These are phyloP conservation scores for Populus ilicifolia DNA, from an alignment of 345 rosid species.

Conservation along the genomic window DNA sequence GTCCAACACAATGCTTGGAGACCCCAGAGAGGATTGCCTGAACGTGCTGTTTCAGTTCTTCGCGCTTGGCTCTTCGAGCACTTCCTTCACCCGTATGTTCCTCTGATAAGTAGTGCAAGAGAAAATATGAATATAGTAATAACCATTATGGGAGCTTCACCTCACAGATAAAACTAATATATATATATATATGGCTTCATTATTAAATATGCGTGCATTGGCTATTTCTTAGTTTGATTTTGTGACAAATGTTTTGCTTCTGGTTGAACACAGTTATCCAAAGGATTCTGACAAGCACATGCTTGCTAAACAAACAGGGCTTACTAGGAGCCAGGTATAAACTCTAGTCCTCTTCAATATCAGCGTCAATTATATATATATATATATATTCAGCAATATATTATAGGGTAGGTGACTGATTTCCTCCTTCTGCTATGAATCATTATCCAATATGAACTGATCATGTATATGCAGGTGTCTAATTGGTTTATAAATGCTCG, in stretches of 20 bases:
- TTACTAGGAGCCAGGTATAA: conserved; percentile 71
- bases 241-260: neutral
- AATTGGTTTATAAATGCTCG: conserved; percentile 84
- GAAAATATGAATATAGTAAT: neutral
- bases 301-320: conserved; percentile 84
- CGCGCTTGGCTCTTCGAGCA: conserved; percentile 89
- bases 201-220: neutral
- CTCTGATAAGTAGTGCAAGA: neutral
- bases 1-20: conserved; percentile 64
- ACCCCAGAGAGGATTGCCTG: conserved; percentile 81
- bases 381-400: no score
- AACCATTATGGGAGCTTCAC: neutral
- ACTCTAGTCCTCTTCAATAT: neutral
- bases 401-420: neutral
- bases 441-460: neutral
- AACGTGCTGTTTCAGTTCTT: conserved; percentile 64
- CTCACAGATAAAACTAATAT: neutral
- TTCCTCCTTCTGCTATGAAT: neutral
- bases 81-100: conserved; percentile 79
- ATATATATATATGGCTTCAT: neutral
- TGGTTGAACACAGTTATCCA: conserved; percentile 47
- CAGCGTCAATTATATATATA: neutral
- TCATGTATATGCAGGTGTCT: conserved; percentile 41
- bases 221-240: neutral
- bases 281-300: conserved; percentile 72